phyloP scores from a whole-genome alignment of 108 stramenopile species.

The Aurantiochytrium sp. region DNA sequence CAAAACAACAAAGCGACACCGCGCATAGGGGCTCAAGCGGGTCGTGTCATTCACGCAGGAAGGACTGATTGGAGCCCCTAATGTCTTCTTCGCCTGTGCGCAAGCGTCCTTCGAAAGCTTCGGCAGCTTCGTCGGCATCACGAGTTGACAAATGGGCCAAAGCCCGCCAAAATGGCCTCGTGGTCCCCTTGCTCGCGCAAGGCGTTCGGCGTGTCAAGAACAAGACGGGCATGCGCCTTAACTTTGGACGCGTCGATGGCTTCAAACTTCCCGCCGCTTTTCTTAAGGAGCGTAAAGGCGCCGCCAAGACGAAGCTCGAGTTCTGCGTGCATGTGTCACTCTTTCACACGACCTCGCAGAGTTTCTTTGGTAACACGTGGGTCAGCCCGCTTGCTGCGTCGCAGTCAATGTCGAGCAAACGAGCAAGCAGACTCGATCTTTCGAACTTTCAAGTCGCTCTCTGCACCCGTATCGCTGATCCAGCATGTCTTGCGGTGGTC shows the following conservation, averaged over 20 bases:
- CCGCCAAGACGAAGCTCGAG: background rate
- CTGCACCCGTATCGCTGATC: background rate
- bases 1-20: no score
- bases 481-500: background rate
- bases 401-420: background rate
- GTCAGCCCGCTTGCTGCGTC: background rate
- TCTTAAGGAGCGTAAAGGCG: background rate
- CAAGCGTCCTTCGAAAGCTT: no score
- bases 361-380: background rate
- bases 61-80: no score
- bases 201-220: background rate
- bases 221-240: background rate
- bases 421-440: background rate
- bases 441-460: background rate
- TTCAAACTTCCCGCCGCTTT: background rate
- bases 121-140: background rate
- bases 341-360: slow-evolving; percentile 7
- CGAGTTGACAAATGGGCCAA: background rate
- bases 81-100: no score
- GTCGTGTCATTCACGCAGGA: no score
- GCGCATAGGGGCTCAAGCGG: no score
- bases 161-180: background rate
- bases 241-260: background rate
- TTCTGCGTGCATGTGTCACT: background rate
- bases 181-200: background rate